Evolutionary conservation across 192 early-diverging fungal species (phyloP).

Genomic region (Rhizophagus sp.): DNA sequence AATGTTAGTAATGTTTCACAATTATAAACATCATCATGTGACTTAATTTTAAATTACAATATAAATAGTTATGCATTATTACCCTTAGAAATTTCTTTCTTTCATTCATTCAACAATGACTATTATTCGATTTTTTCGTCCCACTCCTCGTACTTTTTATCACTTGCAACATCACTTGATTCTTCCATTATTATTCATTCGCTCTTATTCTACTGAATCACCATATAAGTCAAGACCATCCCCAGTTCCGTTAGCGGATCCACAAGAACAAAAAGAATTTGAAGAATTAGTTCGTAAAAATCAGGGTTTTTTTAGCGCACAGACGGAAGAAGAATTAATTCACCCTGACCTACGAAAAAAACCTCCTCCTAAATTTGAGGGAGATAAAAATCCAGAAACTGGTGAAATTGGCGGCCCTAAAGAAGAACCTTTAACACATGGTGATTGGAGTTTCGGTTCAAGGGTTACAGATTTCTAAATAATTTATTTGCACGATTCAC

Average conservation of each 20-base stretch:
- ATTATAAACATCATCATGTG: no score
- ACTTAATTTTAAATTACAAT: no score
- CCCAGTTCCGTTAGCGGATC: slow-evolving; percentile 71
- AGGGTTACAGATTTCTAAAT: slow-evolving; percentile 61
- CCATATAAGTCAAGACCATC: slow-evolving; percentile 40
- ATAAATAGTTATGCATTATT: no score
- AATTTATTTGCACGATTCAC: neutral
- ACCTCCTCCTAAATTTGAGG: slow-evolving; percentile 62
- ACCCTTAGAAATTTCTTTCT: neutral
- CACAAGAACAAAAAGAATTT: slow-evolving; percentile 70
- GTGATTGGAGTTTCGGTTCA: slow-evolving; percentile 77
- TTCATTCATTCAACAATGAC: neutral
- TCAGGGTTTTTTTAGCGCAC: slow-evolving; percentile 28
- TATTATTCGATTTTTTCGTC: neutral
- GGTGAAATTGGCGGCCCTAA: slow-evolving; percentile 81
- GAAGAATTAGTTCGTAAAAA: slow-evolving; percentile 64
- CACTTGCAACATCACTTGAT: neutral
- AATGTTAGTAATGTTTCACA: no score
- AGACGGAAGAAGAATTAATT: slow-evolving; percentile 26
- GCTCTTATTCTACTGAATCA: neutral
- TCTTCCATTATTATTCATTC: neutral
- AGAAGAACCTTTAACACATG: slow-evolving; percentile 78
- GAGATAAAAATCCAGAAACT: slow-evolving; percentile 74
- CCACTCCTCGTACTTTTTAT: neutral
- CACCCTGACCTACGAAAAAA: slow-evolving; percentile 56